Conservation (phyloP, 305 asterid species). For the Andrographis paniculata region DNA sequence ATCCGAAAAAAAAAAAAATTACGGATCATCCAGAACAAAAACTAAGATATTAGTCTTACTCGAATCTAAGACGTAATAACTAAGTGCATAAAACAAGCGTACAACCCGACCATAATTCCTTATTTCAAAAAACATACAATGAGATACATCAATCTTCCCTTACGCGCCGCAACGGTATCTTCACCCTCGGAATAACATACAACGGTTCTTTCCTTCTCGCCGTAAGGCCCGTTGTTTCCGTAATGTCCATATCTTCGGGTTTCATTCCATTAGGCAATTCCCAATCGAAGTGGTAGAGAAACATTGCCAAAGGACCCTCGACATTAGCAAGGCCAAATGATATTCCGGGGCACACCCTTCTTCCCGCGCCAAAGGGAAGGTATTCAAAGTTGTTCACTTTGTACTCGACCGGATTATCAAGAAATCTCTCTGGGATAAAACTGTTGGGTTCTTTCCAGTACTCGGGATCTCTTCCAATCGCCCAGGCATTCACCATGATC, state of each 20-base stretch:
- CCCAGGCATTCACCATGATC: slow-evolving; percentile 1
- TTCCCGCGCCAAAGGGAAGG: neutral
- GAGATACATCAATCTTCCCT: too few relatives aligned
- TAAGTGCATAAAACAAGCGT: too few relatives aligned
- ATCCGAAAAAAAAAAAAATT: too few relatives aligned
- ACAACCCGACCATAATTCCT: too few relatives aligned
- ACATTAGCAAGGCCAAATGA: neutral
- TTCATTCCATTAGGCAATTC: too few relatives aligned
- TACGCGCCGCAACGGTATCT: too few relatives aligned
- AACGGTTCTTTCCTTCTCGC: too few relatives aligned
- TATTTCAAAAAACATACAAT: too few relatives aligned
- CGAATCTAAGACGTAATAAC: too few relatives aligned
- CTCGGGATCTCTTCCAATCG: neutral
- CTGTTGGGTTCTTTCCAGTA: neutral
- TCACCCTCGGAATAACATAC: too few relatives aligned
- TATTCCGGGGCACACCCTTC: neutral
- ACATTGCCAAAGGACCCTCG: neutral
- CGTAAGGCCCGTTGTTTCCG: neutral
- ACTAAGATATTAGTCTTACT: too few relatives aligned
- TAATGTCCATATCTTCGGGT: neutral
- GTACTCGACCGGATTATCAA: neutral
- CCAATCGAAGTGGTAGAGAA: slow-evolving; percentile 3
- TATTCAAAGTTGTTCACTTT: neutral
- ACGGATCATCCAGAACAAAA: too few relatives aligned
- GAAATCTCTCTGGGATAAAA: neutral